Evolutionary conservation across 2,329 filamentous ascomycete genomes (phyloP), one percentile per base, ranked within the genome.

Genomic region (Pyrenophora graminea): DNA sequence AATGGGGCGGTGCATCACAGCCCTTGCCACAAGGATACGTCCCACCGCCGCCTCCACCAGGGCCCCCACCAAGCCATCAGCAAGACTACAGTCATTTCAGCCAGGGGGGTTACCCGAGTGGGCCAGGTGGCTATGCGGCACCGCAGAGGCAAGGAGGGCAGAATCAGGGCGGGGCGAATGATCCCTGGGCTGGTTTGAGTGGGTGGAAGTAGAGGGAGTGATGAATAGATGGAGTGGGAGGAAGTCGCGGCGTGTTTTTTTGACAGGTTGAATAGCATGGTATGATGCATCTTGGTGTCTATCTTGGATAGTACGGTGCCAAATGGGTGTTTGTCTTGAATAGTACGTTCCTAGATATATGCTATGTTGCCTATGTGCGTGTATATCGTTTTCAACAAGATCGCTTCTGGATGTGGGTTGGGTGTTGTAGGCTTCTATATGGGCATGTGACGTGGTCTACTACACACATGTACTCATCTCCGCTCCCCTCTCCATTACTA

Each of bases 161-260:
- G 40, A 48, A 39, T 17, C 43, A 45, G 25, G 33, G 43, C 12
- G 34, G 23, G 10, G 54, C 36, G 55, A 61, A 55, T 42, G 85
- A 90, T 77, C 87, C 86, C 6, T 90, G 86, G 86, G 85, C 86
- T 13, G 87, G 86, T 4, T 70, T 90, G 60, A 87, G 82, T 74
- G 82, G 81, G 39, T 89, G 86, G 86, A 88, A 87, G 70, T 88
- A 44, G 56, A 34, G 32, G 3, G 30, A 21, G 3, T 3, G 19
- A 5, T 21, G 19, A 21, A 21, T 15, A 2, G 19, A 21, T 5
- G 5, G 19, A 5, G 19, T 21, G 19, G 19, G 19, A 21, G 19
- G 19, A 21, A 21, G 19, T 21, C 19, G 19, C 19, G 19, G 3
- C 7, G 2, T 18, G 36, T 13, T 3, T 21, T 21, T 21, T 12